Percentiles rank a stretch among this genome's conserved stretches.
Conservation (phyloP, 768 basidiomycete genomes). For the Crassisporium funariophilum region DNA sequence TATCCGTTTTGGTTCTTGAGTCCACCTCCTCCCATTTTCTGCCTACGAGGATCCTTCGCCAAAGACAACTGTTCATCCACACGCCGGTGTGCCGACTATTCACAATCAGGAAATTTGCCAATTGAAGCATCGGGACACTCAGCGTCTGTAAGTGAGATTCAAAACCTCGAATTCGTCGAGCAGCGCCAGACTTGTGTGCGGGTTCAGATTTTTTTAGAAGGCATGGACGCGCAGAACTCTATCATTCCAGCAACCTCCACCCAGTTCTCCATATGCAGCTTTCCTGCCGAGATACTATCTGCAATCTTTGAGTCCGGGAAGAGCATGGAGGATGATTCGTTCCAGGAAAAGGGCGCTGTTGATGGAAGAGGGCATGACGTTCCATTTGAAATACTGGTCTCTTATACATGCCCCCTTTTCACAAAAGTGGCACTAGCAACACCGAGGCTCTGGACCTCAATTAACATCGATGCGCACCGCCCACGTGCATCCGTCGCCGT, state of each 20-base stretch:
- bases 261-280: constrained; percentile 16
- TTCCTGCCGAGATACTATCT: constrained; percentile 37
- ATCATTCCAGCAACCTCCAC: not conserved
- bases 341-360: not conserved
- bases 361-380: not conserved
- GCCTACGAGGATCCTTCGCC: too few species aligned
- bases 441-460: constrained; percentile 41
- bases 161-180: too few species aligned
- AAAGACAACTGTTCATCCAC: too few species aligned
- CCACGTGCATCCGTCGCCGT: constrained; percentile 22
- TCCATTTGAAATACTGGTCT: constrained; percentile 40
- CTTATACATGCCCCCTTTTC: constrained; percentile 42
- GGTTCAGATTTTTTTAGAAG: too few species aligned
- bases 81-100: too few species aligned
- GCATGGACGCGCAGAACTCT: too few species aligned
- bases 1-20: too few species aligned
- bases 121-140: too few species aligned
- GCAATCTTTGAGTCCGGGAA: constrained; percentile 34
- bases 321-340: constrained; percentile 17
- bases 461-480: constrained; percentile 28
- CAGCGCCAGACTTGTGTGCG: too few species aligned
- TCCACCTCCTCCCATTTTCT: too few species aligned
- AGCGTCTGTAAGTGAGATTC: too few species aligned
- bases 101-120: too few species aligned
- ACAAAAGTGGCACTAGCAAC: constrained; percentile 40